Conservation (phyloP, 305 asterid genomes). For the Fraxinus platypoda region DNA sequence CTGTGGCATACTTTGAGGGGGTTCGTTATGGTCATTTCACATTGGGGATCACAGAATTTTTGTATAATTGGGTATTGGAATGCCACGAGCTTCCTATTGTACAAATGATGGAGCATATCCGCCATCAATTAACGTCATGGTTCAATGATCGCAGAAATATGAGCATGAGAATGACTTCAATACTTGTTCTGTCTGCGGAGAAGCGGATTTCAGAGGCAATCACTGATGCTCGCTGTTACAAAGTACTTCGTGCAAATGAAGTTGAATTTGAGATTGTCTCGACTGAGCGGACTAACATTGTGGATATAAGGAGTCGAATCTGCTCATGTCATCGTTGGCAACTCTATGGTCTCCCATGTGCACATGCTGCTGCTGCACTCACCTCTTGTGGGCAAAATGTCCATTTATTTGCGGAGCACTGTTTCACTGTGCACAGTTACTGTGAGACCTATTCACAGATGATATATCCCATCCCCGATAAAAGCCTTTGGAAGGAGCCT, state of each 20-base stretch:
- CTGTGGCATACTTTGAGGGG: conserved; percentile 91
- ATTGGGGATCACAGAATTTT: conserved; percentile 57
- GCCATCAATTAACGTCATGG: conserved; percentile 70
- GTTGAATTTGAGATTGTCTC: conserved; percentile 94
- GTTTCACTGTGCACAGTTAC: conserved; percentile 77
- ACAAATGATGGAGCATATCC: conserved; percentile 92
- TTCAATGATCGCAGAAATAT: conserved; percentile 62
- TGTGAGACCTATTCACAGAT: conserved; percentile 83
- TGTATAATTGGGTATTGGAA: conserved; percentile 86
- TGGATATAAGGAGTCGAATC: conserved; percentile 76
- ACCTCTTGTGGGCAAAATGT: conserved; percentile 81
- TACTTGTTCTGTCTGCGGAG: conserved; percentile 84
- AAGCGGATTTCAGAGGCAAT: conserved; percentile 76
- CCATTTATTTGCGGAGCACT: conserved; percentile 76
- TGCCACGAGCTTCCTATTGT: conserved; percentile 94
- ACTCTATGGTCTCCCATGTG: conserved; percentile 87
- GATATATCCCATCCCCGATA: conserved; percentile 75
- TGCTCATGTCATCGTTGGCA: conserved; percentile 98
- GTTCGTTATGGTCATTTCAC: conserved; percentile 90
- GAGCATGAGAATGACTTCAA: conserved; percentile 61
- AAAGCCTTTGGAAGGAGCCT: conserved; percentile 64
- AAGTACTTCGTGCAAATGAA: conserved; percentile 91
- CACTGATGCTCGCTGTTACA: conserved; percentile 78
- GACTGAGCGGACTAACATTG: conserved; percentile 82
- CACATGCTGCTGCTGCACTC: conserved; percentile 95